These are phyloP conservation scores for Cochlearia excelsa DNA, from an alignment of 345 rosid genomes.

Conservation along the genomic window DNA sequence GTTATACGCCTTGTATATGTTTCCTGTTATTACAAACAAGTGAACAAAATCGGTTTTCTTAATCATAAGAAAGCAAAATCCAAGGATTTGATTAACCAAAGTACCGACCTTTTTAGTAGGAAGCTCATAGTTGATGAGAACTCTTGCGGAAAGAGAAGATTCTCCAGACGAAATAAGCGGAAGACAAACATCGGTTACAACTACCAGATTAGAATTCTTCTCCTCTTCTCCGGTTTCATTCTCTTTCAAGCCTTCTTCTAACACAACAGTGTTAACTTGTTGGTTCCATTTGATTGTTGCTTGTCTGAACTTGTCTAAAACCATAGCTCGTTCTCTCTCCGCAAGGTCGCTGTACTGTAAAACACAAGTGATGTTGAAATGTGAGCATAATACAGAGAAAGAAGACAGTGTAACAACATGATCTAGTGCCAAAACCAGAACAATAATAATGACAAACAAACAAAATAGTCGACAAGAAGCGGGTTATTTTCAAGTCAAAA, in stretches of 20 bases:
- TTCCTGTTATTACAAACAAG: slow-evolving; percentile 50
- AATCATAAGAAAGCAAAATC: background rate
- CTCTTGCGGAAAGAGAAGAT: slow-evolving; percentile 54
- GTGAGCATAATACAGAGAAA: background rate
- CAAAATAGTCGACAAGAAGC: too few species aligned
- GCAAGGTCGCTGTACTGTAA: slow-evolving; percentile 72
- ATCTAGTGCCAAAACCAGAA: background rate
- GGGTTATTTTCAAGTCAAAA: too few species aligned
- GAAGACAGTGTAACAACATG: background rate
- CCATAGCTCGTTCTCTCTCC: slow-evolving; percentile 52
- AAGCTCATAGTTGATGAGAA: slow-evolving; percentile 80
- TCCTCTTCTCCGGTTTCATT: slow-evolving; percentile 42
- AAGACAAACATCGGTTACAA: slow-evolving; percentile 82
- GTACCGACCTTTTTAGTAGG: slow-evolving; percentile 67
- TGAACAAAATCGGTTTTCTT: background rate
- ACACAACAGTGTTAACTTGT: slow-evolving; percentile 38
- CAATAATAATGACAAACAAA: too few species aligned
- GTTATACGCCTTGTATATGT: slow-evolving; percentile 67
- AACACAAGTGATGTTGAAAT: background rate
- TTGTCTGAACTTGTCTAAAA: slow-evolving; percentile 61
- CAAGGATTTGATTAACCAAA: background rate
- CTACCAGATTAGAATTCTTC: slow-evolving; percentile 58
- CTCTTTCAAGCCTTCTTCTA: slow-evolving; percentile 41
- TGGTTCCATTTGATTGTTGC: slow-evolving; percentile 60
- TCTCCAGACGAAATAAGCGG: slow-evolving; percentile 66